These are phyloP conservation scores for Pseudopyricularia cyperi DNA, from an alignment of 2,329 filamentous ascomycete genomes.

Conservation along the genomic window DNA sequence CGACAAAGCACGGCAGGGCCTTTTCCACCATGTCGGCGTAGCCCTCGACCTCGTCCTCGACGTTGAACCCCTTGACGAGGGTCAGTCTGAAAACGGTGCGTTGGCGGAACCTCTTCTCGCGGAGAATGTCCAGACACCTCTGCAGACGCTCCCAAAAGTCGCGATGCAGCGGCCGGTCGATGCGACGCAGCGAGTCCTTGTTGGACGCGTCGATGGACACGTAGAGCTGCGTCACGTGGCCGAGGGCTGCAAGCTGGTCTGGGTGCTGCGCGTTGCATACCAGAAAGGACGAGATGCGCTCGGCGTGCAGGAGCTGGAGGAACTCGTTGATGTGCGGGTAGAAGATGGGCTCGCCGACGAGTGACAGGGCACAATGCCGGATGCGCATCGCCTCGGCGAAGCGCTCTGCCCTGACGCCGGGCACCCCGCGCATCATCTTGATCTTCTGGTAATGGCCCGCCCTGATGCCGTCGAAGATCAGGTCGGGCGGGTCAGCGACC, in stretches of 20 bases:
- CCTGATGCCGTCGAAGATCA: slow-evolving; percentile 85
- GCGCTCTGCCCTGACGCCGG: slow-evolving; percentile 80
- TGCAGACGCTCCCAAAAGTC: slow-evolving; percentile 98
- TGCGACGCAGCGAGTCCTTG: slow-evolving; percentile 71
- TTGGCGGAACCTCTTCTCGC: slow-evolving; percentile 70
- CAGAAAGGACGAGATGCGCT: slow-evolving; percentile 84
- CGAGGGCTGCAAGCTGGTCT: slow-evolving; percentile 69
- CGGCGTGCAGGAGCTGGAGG: slow-evolving; percentile 65
- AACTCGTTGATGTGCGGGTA: slow-evolving; percentile 97
- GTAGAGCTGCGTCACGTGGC: slow-evolving; percentile 87
- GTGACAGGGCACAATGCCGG: slow-evolving; percentile 77
- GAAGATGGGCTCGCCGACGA: slow-evolving; percentile 97
- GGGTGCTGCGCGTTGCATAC: slow-evolving; percentile 97
- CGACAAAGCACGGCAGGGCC: slow-evolving; percentile 81
- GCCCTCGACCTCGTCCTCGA: slow-evolving; percentile 82
- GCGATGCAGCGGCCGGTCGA: slow-evolving; percentile 83
- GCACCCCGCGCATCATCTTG: slow-evolving; percentile 89
- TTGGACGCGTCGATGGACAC: slow-evolving; percentile 94
- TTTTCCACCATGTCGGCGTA: slow-evolving; percentile 83
- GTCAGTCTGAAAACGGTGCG: slow-evolving; percentile 91
- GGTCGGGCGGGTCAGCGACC: slow-evolving; percentile 80
- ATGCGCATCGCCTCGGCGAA: slow-evolving; percentile 91
- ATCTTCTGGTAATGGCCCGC: slow-evolving; percentile 93
- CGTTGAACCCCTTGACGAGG: slow-evolving; percentile 94
- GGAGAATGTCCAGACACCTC: slow-evolving; percentile 77